Percentiles rank a stretch among this genome's conserved stretches.
These are phyloP conservation scores for Geosmithia flava DNA, from an alignment of 2,329 filamentous ascomycete species.

Conservation along the genomic window DNA sequence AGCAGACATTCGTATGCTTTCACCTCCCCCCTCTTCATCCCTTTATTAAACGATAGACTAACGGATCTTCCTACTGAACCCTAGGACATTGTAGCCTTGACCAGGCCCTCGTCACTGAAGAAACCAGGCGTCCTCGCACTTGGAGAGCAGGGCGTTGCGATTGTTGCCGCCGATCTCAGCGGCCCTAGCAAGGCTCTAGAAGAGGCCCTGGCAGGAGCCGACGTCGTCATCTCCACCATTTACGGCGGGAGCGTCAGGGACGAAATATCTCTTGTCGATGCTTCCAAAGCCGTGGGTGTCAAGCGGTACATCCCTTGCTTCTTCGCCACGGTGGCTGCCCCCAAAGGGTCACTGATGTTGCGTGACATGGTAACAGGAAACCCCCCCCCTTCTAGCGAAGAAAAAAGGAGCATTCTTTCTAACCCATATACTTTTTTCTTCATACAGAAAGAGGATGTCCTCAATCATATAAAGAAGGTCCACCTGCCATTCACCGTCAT, in stretches of 20 bases:
- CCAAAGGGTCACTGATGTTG: conserved; percentile 17
- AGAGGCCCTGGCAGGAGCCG: conserved; percentile 24
- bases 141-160: conserved; percentile 24
- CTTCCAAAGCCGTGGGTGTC: conserved; percentile 34
- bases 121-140: conserved; percentile 30
- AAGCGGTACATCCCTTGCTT: conserved; percentile 38
- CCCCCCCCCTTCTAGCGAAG: too few species aligned
- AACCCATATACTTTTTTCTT: neutral
- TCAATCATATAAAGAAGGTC: conserved; percentile 32
- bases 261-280: conserved; percentile 32
- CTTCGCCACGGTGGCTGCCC: conserved; percentile 32
- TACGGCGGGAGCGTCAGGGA: conserved; percentile 18
- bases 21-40: neutral
- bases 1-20: conserved; percentile 13
- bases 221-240: conserved; percentile 32
- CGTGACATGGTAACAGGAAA: conserved; percentile 12
- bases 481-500: conserved; percentile 42
- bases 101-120: conserved; percentile 29
- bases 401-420: neutral
- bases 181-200: conserved; percentile 26
- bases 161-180: conserved; percentile 28
- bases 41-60: neutral
- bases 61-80: too few species aligned
- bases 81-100: conserved; percentile 36
- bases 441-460: conserved; percentile 33